A percentile compares a stretch with the other conserved stretches of the same genome.
phyloP scores from a whole-genome alignment of 805 yeast species.

The Jamesozyma piceae region DNA sequence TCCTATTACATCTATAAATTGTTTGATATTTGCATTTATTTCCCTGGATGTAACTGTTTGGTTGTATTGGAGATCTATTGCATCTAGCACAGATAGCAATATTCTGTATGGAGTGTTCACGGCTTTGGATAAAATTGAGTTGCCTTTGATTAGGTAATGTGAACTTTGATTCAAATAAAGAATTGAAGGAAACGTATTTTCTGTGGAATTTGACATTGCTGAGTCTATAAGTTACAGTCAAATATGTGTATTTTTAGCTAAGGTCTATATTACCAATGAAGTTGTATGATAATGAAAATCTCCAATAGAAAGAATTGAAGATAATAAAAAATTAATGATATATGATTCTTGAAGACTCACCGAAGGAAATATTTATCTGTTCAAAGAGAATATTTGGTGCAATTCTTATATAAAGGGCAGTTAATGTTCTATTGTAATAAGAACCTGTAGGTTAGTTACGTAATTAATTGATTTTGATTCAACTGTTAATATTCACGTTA shows the following conservation, averaged over 20 bases:
- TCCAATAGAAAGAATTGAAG: too few species aligned
- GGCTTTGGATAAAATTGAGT: constrained; percentile 5
- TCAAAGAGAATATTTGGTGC: neutral
- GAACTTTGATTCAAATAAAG: constrained; percentile 22
- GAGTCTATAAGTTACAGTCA: neutral
- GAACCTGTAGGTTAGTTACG: neutral
- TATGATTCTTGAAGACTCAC: neutral
- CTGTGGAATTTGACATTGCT: neutral
- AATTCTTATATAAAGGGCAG: neutral
- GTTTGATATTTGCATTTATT: constrained; percentile 1
- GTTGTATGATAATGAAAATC: too few species aligned
- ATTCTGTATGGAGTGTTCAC: constrained; percentile 14
- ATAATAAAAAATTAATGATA: too few species aligned
- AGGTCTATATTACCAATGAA: neutral
- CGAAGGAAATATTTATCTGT: too few species aligned
- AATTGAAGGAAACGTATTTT: constrained; percentile 2
- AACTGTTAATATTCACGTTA: neutral
- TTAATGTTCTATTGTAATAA: neutral
- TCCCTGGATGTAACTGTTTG: constrained; percentile 9
- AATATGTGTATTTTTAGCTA: neutral
- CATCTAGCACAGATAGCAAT: constrained; percentile 9
- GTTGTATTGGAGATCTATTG: constrained; percentile 16
- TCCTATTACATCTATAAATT: constrained; percentile 17
- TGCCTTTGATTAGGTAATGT: constrained; percentile 12
- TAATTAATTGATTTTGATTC: neutral